Base-by-base conservation (phyloP, 768 basidiomycete genomes). In the Mycena polygramma region DNA sequence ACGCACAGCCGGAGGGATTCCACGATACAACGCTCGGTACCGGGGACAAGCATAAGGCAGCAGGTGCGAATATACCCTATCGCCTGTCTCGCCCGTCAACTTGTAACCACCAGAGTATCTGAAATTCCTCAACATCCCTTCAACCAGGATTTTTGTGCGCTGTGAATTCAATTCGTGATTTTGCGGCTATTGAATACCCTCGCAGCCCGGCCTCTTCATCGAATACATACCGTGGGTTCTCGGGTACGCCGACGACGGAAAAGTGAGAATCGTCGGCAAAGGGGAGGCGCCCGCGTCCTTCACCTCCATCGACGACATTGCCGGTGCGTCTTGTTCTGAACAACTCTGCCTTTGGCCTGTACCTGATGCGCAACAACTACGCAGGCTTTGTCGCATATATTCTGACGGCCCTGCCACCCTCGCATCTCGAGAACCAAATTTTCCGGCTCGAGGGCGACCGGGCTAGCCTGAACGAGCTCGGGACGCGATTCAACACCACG, bases 401-500 rank as follows among this genome's bases (percentile, higher is more conserved):
- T 49, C 76, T 83, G 62, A 82, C 81, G 13, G 74, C 78, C 0
- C 63, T 82, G 3, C 76, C 81, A 0, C 48, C 69, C 0, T 61
- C 70, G 17, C 68, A 75, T 22, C 76, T 81, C 19, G 75, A 77
- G 15, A 66, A 83, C 61, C 75, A 63, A 1, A 78, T 77, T 4
- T 80, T 83, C 75, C 81, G 81, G n/a, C 75, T 83, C 37, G 69
- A 83, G 61, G 83, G 82, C 17, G 78, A 83, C 36, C 78, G 80
- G 7, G 74, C 54, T 7, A 73, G 79, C 13, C 73, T 82, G 15
- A 58, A 71, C n/a, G 68, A 77, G 0, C 65, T 80, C 26, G 81
- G 70, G n/a, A 76, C 7, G 70, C 75, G 43, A 69, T 80, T 73
- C 71, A 54, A 66, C 26, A 73, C 63, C 55, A 57, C 71, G 15